phyloP scores from a whole-genome alignment of 345 rosid genomes.

The Acer negundo region DNA sequence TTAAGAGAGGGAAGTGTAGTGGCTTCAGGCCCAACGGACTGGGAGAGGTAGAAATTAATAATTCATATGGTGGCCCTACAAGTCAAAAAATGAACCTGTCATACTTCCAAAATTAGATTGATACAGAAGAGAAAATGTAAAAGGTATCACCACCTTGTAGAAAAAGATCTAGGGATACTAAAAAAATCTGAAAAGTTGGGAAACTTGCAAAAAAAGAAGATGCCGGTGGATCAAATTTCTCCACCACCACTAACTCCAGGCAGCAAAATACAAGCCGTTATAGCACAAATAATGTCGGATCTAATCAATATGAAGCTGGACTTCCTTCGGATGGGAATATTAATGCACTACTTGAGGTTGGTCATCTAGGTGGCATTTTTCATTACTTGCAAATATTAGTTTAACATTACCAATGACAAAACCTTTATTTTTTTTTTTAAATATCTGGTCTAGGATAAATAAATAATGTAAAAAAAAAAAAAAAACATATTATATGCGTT shows the following conservation, averaged over 20 bases:
- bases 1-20: slow-evolving; percentile 54
- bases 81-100: slow-evolving; percentile 51
- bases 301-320: slow-evolving; percentile 51
- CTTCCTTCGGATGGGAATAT: slow-evolving; percentile 65
- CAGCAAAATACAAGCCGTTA: slow-evolving; percentile 37
- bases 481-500: too few species aligned
- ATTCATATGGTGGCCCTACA: slow-evolving; percentile 47
- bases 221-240: slow-evolving; percentile 46
- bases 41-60: slow-evolving; percentile 55
- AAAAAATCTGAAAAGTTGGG: slow-evolving; percentile 67
- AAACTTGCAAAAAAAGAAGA: slow-evolving; percentile 57
- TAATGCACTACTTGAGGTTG: slow-evolving; percentile 84
- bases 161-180: slow-evolving; percentile 59
- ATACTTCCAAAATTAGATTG: slow-evolving; percentile 52
- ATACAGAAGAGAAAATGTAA: slow-evolving; percentile 73
- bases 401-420: too few species aligned
- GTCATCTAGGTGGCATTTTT: slow-evolving; percentile 7
- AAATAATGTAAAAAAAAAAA: too few species aligned
- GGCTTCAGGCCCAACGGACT: slow-evolving; percentile 50
- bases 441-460: too few species aligned
- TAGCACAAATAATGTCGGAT: slow-evolving; percentile 43
- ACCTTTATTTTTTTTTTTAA: too few species aligned
- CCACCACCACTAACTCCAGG: slow-evolving; percentile 31
- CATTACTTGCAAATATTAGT: too few species aligned
- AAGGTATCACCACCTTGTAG: slow-evolving; percentile 83